These are phyloP conservation scores for Debaryomyces fabryi DNA, from an alignment of 1,139 yeast species.

Conservation along the genomic window DNA sequence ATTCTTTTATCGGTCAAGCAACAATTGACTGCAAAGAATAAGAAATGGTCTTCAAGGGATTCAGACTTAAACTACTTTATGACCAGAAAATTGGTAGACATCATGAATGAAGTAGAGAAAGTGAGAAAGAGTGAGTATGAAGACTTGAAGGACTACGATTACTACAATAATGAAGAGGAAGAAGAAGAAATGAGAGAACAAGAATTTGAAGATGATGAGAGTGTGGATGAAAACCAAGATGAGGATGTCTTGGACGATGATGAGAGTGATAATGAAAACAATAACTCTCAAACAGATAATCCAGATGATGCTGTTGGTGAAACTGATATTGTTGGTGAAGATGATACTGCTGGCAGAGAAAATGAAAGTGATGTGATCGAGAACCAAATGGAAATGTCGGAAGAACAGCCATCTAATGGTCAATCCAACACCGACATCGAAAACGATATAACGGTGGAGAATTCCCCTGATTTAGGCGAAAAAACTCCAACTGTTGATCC, in stretches of 20 bases:
- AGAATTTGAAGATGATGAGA: constrained; percentile 15
- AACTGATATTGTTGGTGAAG: constrained; percentile 6
- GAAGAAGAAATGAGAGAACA: constrained; percentile 15
- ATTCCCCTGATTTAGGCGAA: background rate
- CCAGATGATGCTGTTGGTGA: constrained; percentile 10
- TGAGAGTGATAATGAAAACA: constrained; percentile 12
- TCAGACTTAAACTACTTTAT: constrained; percentile 42
- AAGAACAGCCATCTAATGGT: constrained; percentile 11
- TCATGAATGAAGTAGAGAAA: constrained; percentile 33
- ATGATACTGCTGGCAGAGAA: constrained; percentile 7
- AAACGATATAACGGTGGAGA: background rate
- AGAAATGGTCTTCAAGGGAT: constrained; percentile 46
- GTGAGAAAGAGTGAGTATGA: constrained; percentile 30
- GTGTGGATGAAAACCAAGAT: constrained; percentile 15
- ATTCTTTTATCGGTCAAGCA: constrained; percentile 35
- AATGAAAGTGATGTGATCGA: constrained; percentile 14
- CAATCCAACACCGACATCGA: background rate
- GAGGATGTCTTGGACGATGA: constrained; percentile 12
- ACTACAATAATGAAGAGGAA: constrained; percentile 16
- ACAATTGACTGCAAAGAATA: constrained; percentile 35
- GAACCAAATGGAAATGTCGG: constrained; percentile 7
- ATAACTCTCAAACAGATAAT: constrained; percentile 14
- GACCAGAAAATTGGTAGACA: constrained; percentile 30
- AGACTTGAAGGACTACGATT: constrained; percentile 21
- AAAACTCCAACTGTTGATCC: background rate